Evolutionary conservation across 78 protist genomes (phyloP).

Genomic region (Creolimax fragrantissima): DNA sequence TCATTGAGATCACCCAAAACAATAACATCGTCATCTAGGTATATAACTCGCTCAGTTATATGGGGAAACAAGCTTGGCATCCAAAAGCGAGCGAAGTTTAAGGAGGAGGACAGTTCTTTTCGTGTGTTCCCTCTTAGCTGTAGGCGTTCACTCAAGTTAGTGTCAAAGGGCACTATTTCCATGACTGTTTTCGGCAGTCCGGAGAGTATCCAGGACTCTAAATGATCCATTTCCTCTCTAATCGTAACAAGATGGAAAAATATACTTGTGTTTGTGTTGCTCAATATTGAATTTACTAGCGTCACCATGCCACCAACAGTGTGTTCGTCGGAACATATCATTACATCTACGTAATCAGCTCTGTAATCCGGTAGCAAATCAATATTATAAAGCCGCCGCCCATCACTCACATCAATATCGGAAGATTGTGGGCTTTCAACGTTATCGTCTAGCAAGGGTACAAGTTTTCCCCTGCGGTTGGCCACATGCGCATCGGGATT

Average conservation of each 20-base stretch:
- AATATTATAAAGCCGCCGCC: not conserved
- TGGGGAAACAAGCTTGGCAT: not conserved
- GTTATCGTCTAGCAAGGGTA: not conserved
- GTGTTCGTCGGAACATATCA: not conserved
- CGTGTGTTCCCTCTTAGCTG: not conserved
- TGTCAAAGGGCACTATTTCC: not conserved
- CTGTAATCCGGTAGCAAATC: not conserved
- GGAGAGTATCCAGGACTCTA: not conserved
- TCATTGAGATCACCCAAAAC: slow-evolving; percentile 1
- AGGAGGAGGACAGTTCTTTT: not conserved
- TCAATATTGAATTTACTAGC: not conserved
- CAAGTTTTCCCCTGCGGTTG: not conserved
- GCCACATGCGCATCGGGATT: not conserved
- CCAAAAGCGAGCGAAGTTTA: not conserved
- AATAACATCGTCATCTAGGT: not conserved
- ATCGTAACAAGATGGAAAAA: not conserved
- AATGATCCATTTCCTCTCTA: not conserved
- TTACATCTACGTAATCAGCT: not conserved
- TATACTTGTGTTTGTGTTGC: not conserved
- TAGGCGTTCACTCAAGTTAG: not conserved
- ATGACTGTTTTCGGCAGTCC: not conserved
- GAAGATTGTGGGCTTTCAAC: not conserved
- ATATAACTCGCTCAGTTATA: not conserved
- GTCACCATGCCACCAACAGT: slow-evolving; percentile 15
- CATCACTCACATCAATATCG: not conserved